Evolutionary conservation across 306 rosid species (phyloP).

Genomic region (Corylus avellana): DNA sequence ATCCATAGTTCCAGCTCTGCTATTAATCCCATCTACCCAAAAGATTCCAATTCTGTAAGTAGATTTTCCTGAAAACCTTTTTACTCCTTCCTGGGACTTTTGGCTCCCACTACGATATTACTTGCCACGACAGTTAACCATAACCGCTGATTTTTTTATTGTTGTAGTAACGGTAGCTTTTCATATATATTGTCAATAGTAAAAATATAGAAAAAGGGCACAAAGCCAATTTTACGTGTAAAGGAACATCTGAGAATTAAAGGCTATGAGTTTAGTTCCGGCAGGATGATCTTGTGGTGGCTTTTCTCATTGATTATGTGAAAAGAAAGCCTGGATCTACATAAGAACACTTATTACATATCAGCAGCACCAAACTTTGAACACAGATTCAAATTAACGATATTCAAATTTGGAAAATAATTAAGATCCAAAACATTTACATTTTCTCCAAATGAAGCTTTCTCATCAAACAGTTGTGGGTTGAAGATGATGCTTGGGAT

Average conservation of each 20-base stretch:
- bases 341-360: not conserved
- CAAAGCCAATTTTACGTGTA: not conserved
- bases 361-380: not conserved
- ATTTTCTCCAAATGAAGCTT: slow-evolving; percentile 13
- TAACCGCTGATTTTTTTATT: not conserved
- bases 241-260: not conserved
- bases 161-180: not conserved
- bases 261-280: not conserved
- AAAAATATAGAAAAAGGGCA: not conserved
- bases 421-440: not conserved
- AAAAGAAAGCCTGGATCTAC: not conserved
- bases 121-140: not conserved
- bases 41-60: not conserved
- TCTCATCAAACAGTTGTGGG: slow-evolving; percentile 59
- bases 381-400: slow-evolving; percentile 16
- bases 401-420: slow-evolving; percentile 1
- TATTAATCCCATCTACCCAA: not conserved
- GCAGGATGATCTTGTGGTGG: not conserved
- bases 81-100: not conserved
- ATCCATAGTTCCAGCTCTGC: not conserved
- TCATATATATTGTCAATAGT: too few relatives aligned
- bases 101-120: not conserved
- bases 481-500: slow-evolving; percentile 44
- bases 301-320: not conserved
- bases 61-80: not conserved